phyloP scores from a whole-genome alignment of 352 stramenopile species.

The Phytophthora sojae region DNA sequence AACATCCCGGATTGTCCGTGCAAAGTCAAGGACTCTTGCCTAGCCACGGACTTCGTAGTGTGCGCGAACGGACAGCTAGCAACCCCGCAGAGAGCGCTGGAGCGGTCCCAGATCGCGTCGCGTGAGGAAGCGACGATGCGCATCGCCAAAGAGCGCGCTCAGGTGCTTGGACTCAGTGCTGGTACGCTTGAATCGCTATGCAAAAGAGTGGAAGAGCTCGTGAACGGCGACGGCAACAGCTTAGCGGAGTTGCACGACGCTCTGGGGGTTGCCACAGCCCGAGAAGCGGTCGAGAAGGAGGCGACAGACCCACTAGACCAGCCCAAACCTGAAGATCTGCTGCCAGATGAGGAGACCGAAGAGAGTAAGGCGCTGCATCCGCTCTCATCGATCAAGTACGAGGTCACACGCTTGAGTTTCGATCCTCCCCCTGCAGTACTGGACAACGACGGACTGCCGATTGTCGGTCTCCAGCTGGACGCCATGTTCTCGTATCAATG shows the following conservation, averaged over 20 bases:
- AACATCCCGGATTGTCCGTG: slow-evolving; percentile 52
- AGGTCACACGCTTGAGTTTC: slow-evolving; percentile 45
- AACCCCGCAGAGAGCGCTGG: slow-evolving; percentile 13
- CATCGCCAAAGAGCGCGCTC: slow-evolving; percentile 30
- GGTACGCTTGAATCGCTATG: slow-evolving; percentile 13
- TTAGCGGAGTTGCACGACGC: slow-evolving; percentile 16
- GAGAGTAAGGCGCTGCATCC: slow-evolving; percentile 25
- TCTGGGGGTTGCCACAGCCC: slow-evolving; percentile 31
- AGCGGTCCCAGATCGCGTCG: slow-evolving; percentile 24
- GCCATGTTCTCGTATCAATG: slow-evolving; percentile 74
- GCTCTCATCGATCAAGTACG: slow-evolving; percentile 42
- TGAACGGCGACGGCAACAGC: slow-evolving; percentile 6
- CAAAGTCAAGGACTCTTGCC: slow-evolving; percentile 56
- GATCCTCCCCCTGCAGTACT: slow-evolving; percentile 43
- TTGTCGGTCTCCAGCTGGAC: slow-evolving; percentile 50
- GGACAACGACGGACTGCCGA: slow-evolving; percentile 43
- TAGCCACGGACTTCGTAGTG: slow-evolving; percentile 54
- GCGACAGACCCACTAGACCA: slow-evolving; percentile 3
- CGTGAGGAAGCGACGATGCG: slow-evolving; percentile 22
- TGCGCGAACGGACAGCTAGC: slow-evolving; percentile 47
- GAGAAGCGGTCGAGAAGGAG: slow-evolving; percentile 27
- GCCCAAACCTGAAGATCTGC: slow-evolving; percentile 23
- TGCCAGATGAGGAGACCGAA: slow-evolving; percentile 30
- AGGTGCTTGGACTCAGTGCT: slow-evolving; percentile 25
- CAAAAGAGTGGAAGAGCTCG: slow-evolving; percentile 12